Evolutionary conservation across 176 grass and related monocot species (phyloP).

Genomic region (Oryza punctata): DNA sequence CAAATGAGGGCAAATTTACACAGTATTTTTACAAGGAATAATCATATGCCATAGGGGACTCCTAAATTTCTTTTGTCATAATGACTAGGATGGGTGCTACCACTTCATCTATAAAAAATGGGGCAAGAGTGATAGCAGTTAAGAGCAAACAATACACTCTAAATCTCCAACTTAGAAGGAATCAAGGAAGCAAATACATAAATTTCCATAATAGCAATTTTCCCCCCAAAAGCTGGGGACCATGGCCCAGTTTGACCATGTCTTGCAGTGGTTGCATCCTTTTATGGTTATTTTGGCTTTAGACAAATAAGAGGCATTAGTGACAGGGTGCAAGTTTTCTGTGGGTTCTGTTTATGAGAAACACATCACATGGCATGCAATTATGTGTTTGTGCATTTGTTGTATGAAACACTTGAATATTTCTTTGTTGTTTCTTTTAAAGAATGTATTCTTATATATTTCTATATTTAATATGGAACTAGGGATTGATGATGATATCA

Average conservation of each 20-base stretch:
- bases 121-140: not conserved
- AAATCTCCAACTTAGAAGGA: not conserved
- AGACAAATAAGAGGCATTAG: not conserved
- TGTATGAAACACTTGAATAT: not conserved
- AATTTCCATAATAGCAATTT: not conserved
- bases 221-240: not conserved
- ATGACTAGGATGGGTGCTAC: not conserved
- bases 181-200: not conserved
- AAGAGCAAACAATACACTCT: not conserved
- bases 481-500: not conserved
- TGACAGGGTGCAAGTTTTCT: not conserved
- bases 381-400: not conserved
- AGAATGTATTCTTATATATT: too few species aligned
- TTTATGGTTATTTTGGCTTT: not conserved
- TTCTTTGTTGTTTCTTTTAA: too few species aligned
- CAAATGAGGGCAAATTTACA: not conserved
- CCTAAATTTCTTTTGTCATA: not conserved
- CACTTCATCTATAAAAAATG: too few species aligned
- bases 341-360: slow-evolving; percentile 1
- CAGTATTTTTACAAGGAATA: not conserved
- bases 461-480: too few species aligned
- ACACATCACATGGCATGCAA: not conserved
- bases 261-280: not conserved
- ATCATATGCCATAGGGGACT: not conserved
- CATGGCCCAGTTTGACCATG: not conserved